Evolutionary conservation across 2,329 filamentous ascomycete species (phyloP), one percentile per base, ranked within the genome.

Genomic region (Neonectria sp.): DNA sequence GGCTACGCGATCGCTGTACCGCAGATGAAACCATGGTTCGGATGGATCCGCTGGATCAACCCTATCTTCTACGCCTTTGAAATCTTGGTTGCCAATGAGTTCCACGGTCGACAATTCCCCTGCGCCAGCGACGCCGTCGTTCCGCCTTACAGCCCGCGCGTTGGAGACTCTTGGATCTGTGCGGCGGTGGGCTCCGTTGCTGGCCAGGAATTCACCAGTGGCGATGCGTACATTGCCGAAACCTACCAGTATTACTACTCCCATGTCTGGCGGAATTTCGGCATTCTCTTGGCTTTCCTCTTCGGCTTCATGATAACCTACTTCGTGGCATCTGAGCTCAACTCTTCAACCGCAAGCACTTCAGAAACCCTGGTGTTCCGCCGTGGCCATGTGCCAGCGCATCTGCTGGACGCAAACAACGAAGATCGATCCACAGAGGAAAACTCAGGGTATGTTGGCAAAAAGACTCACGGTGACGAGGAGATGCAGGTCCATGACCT

Each of bases 11-110:
- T 66, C 27, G 17, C 79, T 2, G 75, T 80, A 9, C 79, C 81
- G 4, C 71, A 91, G 75, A 93, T 91, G 90, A 84, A 89, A n/a
- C 88, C 86, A 1, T 94, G 92, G 91, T 89, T 90, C 55, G 81
- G 87, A 43, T 94, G 92, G 92, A 90, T 94, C 62, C 88, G 89
- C 55, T 93, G 89, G 78, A 82, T 93, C 60, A 90, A 93, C 71
- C 90, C 91, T 3, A 85, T 93, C 51, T 88, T 85, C 29, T 93
- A 93, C 73, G 89, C 85, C 2, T 94, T 93, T 73, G 91, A 93
- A 75, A 85, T 87, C 3, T 81, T 93, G 37, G 88, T 92, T 83
- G 83, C 89, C 65, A 94, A 93, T 78, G 92, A 95, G 77, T 90
- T 91, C 71, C 84, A 86, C 65, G 83, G 85, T 6, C 83, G 82